Base-by-base conservation (phyloP, 495 filamentous ascomycete genomes). In the Friedmanniomyces endolithicus region DNA sequence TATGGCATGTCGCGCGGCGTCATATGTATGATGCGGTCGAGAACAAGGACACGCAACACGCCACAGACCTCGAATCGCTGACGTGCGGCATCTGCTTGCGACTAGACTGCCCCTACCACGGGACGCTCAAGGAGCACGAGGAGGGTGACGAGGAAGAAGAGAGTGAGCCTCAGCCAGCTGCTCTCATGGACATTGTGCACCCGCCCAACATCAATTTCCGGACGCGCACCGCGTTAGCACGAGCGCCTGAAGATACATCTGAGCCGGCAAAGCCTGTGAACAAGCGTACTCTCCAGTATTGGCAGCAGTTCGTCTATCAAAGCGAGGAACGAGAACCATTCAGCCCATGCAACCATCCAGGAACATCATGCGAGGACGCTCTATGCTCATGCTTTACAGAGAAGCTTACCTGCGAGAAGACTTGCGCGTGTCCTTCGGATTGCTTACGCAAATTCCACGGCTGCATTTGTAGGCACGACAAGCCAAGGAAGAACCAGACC, bases 361-460 rank as follows among this genome's bases (percentile, higher is more conserved):
- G 68, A n/a, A 52, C 22, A 0, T 47, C 59, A 16, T 72, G 71
- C 52, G 58, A 67, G 27, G 74, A 75, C 29, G 63, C 52, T 0
- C 59, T 66, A 11, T 85, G 82, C 58, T 67, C 71, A 4, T 86
- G 82, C 60, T 73, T 72, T 31, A 61, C 68, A 20, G 68, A 68
- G 12, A 70, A 72, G 22, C 65, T 85, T 39, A 72, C 80, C 19
- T 88, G 85, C 60, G 85, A 88, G 61, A 79, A 79, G 50, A 77
- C 75, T 49, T 87, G 85, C 58, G 68, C 67, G 3, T 88, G 85
- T 63, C 65, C 74, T 1, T 69, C 74, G 2, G 68, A 72, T 27
- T 88, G 84, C 57, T 71, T 71, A 16, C 69, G 81, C 24, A 79
- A 80, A 51, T 87, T 81, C 64, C 79, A 74, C 3, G 84, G 84